Evolutionary conservation across 176 grass and related monocot genomes (phyloP).

Genomic region (Oryza glumipatula): DNA sequence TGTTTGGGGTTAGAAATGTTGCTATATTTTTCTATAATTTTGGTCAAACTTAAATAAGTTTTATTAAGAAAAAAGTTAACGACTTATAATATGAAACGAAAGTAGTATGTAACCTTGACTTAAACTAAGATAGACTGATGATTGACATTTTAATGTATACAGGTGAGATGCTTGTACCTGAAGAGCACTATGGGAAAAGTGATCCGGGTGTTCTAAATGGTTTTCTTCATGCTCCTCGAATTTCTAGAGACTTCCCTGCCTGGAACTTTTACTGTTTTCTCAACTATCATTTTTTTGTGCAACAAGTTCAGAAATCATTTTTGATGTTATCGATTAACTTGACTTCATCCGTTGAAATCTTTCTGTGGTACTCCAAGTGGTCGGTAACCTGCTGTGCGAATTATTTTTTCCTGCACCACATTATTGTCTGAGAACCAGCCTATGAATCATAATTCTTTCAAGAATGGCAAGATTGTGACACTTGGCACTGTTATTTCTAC

Average conservation of each 20-base stretch:
- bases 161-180: slow-evolving; percentile 88
- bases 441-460: not conserved
- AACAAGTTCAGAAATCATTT: not conserved
- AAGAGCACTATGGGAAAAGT: slow-evolving; percentile 92
- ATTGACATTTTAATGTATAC: not conserved
- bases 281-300: slow-evolving; percentile 20
- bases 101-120: not conserved
- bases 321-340: not conserved
- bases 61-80: too few relatives aligned
- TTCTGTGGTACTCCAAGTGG: not conserved
- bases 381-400: not conserved
- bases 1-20: too few relatives aligned
- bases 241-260: not conserved
- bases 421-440: not conserved
- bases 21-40: too few relatives aligned
- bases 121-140: not conserved
- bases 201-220: slow-evolving; percentile 57
- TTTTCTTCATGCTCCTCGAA: slow-evolving; percentile 20
- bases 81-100: too few relatives aligned
- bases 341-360: not conserved
- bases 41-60: too few relatives aligned
- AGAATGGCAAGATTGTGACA: not conserved
- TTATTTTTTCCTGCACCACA: not conserved
- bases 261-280: slow-evolving; percentile 5
- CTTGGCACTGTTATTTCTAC: not conserved